These are phyloP conservation scores for Suillus tomentosus DNA, from an alignment of 768 basidiomycete genomes.

Conservation along the genomic window DNA sequence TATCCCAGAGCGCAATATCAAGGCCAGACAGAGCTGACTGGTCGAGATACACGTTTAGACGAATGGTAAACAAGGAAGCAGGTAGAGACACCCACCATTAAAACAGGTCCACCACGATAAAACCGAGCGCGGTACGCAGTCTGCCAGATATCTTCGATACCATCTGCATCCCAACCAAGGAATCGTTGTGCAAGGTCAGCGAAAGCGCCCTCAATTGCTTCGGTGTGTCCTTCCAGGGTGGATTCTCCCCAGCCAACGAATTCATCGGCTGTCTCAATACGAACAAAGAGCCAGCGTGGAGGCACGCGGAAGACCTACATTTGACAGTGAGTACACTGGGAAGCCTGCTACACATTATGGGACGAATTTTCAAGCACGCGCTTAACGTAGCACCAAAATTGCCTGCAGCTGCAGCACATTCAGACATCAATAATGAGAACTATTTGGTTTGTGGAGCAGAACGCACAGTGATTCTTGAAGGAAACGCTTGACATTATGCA, in stretches of 20 bases:
- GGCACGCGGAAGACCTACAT: constrained; percentile 63
- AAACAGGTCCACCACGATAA: constrained; percentile 70
- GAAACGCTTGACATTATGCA: too few species aligned
- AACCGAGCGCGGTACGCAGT: constrained; percentile 66
- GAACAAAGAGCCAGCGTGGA: constrained; percentile 73
- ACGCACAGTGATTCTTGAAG: too few species aligned
- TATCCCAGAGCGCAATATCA: constrained; percentile 76
- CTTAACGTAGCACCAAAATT: too few species aligned
- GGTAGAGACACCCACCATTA: constrained; percentile 50
- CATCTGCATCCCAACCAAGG: constrained; percentile 59
- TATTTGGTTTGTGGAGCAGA: too few species aligned
- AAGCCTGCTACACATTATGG: background rate
- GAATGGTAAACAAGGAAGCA: background rate
- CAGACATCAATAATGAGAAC: too few species aligned
- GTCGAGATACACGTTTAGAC: background rate
- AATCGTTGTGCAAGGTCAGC: constrained; percentile 61
- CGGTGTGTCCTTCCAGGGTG: constrained; percentile 71
- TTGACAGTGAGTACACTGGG: background rate
- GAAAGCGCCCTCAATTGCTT: constrained; percentile 71
- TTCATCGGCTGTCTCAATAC: constrained; percentile 64
- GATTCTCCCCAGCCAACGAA: constrained; percentile 76
- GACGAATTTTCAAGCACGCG: too few species aligned
- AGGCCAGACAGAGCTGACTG: constrained; percentile 59
- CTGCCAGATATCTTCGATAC: constrained; percentile 76
- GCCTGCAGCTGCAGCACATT: too few species aligned